Conservation (phyloP, 495 filamentous ascomycete species). For the Tuber borchii region DNA sequence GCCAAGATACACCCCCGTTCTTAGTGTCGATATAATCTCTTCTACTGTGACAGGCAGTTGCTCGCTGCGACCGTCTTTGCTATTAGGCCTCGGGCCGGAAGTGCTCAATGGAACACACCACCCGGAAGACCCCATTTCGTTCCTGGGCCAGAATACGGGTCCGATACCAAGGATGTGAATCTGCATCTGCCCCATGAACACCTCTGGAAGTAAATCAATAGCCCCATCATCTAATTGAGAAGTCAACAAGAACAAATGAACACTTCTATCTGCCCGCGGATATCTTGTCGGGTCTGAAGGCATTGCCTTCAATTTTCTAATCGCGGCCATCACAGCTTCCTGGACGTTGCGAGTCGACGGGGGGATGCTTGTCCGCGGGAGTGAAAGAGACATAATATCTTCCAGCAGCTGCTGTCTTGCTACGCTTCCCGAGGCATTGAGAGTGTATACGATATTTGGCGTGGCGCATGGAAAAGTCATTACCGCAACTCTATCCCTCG, state of each 20-base stretch:
- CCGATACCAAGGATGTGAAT: conserved; percentile 39
- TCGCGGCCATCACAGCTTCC: conserved; percentile 23
- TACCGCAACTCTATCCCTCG: conserved; percentile 38
- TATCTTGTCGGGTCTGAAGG: conserved; percentile 33
- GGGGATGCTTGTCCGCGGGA: conserved; percentile 18
- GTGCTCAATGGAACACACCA: conserved; percentile 29
- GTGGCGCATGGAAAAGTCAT: conserved; percentile 33
- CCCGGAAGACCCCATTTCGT: conserved; percentile 32
- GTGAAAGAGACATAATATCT: conserved; percentile 25
- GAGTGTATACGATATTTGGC: conserved; percentile 21
- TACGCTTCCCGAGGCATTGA: conserved; percentile 39
- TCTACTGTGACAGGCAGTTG: background rate
- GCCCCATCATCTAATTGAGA: conserved; percentile 28
- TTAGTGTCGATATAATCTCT: conserved; percentile 16
- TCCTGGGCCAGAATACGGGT: conserved; percentile 35
- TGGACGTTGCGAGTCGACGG: conserved; percentile 26
- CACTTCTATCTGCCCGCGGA: conserved; percentile 23
- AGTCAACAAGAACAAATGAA: conserved; percentile 36
- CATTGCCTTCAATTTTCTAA: conserved; percentile 39
- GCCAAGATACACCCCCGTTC: conserved; percentile 32
- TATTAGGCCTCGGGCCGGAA: conserved; percentile 14
- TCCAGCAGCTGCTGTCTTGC: conserved; percentile 37
- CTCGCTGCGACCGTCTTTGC: background rate
- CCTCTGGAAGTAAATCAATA: conserved; percentile 27
- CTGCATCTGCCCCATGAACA: conserved; percentile 35